Conservation (phyloP, 2,329 filamentous ascomycete species). For the Colletotrichum tabaci region DNA sequence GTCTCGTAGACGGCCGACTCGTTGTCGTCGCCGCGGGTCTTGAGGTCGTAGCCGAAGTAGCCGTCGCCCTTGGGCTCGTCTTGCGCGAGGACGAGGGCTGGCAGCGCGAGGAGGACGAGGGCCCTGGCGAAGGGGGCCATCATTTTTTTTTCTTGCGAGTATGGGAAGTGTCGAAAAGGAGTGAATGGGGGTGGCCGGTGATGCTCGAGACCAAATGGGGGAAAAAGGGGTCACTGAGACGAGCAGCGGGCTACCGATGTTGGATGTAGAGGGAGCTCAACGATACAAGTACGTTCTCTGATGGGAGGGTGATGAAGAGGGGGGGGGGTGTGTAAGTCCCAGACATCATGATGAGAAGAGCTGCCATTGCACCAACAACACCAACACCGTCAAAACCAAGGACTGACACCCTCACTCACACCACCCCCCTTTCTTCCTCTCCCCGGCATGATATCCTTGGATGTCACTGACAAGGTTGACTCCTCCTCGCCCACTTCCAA, state of each 20-base stretch:
- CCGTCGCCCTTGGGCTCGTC: slow-evolving; percentile 53
- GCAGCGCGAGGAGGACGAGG: slow-evolving; percentile 48
- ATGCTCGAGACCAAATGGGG: slow-evolving; percentile 6
- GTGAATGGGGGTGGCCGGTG: background rate
- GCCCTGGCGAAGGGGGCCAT: slow-evolving; percentile 31
- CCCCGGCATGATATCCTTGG: slow-evolving; percentile 11
- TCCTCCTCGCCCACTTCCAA: slow-evolving; percentile 14
- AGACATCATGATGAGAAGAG: slow-evolving; percentile 15
- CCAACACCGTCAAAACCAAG: background rate
- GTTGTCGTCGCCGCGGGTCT: slow-evolving; percentile 65
- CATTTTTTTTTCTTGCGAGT: background rate
- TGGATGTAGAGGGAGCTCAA: slow-evolving; percentile 13
- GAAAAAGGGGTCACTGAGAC: slow-evolving; percentile 2
- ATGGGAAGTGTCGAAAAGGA: background rate
- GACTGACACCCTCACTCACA: background rate
- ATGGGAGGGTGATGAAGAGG: background rate
- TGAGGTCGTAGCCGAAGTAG: slow-evolving; percentile 70
- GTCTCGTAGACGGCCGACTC: slow-evolving; percentile 69
- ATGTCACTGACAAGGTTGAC: slow-evolving; percentile 4
- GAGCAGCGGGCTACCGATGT: slow-evolving; percentile 8
- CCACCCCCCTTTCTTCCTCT: slow-evolving; percentile 6
- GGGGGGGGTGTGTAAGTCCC: slow-evolving; percentile 7
- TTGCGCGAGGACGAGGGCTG: slow-evolving; percentile 50
- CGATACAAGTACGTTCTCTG: slow-evolving; percentile 35
- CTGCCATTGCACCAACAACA: slow-evolving; percentile 17